Percentiles rank a stretch among this genome's conserved stretches.
phyloP scores from a whole-genome alignment of 345 rosid species.

The Laguncularia racemosa region DNA sequence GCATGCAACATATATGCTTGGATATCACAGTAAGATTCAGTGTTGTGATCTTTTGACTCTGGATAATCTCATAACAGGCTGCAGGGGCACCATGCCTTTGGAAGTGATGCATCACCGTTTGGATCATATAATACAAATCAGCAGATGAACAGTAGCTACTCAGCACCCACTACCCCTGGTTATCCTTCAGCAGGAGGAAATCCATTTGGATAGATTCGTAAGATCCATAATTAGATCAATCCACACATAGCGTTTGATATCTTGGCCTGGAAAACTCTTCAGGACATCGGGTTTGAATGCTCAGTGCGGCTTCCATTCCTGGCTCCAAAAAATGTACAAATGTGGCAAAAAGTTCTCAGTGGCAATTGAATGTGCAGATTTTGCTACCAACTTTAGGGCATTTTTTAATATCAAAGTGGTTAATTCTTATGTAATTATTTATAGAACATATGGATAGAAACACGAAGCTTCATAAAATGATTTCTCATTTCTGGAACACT shows the following conservation, averaged over 20 bases:
- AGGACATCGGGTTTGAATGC: no score
- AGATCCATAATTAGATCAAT: neutral
- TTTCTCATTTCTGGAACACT: neutral
- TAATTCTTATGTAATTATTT: no score
- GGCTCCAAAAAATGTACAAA: no score
- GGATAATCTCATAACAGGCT: conserved; percentile 17
- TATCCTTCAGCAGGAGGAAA: conserved; percentile 39
- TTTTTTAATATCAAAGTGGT: no score
- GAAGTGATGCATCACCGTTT: conserved; percentile 11
- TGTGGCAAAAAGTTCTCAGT: no score
- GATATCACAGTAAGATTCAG: neutral
- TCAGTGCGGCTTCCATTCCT: no score
- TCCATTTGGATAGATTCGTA: conserved; percentile 41
- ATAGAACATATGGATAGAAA: neutral
- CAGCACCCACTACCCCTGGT: conserved; percentile 19
- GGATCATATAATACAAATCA: conserved; percentile 17
- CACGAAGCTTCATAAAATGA: neutral
- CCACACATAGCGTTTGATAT: no score
- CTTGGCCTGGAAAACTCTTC: no score
- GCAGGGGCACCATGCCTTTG: conserved; percentile 25
- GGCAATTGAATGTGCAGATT: no score
- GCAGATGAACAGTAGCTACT: conserved; percentile 25
- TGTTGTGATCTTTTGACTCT: neutral
- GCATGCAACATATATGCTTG: no score
- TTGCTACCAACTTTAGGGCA: no score